These are phyloP conservation scores for Dictyostelium citrinum DNA, from an alignment of 78 protist species.

Conservation along the genomic window DNA sequence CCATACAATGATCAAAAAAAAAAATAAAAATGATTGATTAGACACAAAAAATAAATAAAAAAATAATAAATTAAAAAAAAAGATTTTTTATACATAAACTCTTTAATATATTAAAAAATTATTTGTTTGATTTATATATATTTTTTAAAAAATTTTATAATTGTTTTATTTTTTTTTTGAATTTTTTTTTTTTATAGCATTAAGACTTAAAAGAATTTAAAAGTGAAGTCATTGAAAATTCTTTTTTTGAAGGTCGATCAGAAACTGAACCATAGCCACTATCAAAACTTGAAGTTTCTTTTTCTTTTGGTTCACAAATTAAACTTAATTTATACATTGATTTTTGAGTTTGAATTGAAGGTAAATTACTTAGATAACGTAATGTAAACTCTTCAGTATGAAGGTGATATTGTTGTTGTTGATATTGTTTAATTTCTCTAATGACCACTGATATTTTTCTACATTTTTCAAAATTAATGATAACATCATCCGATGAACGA, in stretches of 20 bases:
- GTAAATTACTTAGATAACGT: slow-evolving; percentile 26
- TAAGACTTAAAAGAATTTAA: slow-evolving; percentile 2
- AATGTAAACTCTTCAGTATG: slow-evolving; percentile 13
- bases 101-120: too few relatives aligned
- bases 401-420: slow-evolving; percentile 66
- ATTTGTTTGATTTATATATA: too few relatives aligned
- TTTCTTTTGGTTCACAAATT: slow-evolving; percentile 65
- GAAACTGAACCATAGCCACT: background rate
- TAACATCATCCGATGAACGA: slow-evolving; percentile 10
- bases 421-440: slow-evolving; percentile 73
- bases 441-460: slow-evolving; percentile 71
- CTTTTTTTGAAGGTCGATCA: slow-evolving; percentile 13
- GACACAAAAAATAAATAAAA: too few relatives aligned
- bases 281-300: background rate
- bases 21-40: too few relatives aligned
- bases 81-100: too few relatives aligned
- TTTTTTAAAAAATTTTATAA: too few relatives aligned
- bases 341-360: slow-evolving; percentile 26
- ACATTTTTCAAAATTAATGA: slow-evolving; percentile 84
- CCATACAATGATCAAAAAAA: too few relatives aligned
- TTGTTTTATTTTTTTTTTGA: background rate
- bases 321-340: slow-evolving; percentile 40
- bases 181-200: background rate
- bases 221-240: slow-evolving; percentile 22
- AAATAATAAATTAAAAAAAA: too few relatives aligned